Evolutionary conservation across 495 filamentous ascomycete species (phyloP).

Genomic region (Penicillium atrosanguineum): DNA sequence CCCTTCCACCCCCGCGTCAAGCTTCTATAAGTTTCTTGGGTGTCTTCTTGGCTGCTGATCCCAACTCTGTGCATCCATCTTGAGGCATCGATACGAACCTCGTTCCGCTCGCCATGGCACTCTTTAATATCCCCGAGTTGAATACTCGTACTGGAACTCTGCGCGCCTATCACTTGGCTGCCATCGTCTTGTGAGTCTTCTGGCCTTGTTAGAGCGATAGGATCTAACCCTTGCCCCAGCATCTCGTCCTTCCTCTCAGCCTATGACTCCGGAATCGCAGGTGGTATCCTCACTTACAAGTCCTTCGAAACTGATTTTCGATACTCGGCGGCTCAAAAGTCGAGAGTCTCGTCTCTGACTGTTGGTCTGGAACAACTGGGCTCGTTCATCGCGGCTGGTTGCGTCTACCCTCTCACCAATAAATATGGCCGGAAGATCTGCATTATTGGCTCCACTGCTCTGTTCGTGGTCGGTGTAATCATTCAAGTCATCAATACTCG

Average conservation of each 20-base stretch:
- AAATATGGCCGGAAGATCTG: slow-evolving; percentile 42
- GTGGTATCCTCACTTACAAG: slow-evolving; percentile 34
- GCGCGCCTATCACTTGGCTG: slow-evolving; percentile 26
- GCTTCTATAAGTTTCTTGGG: slow-evolving; percentile 9
- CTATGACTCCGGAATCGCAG: slow-evolving; percentile 38
- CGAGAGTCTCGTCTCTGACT: slow-evolving; percentile 39
- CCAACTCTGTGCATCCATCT: neutral
- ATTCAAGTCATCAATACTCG: slow-evolving; percentile 45
- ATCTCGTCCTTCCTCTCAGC: slow-evolving; percentile 35
- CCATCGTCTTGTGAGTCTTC: slow-evolving; percentile 21
- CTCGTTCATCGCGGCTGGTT: slow-evolving; percentile 43
- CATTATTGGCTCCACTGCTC: slow-evolving; percentile 39
- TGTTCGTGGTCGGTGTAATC: slow-evolving; percentile 47
- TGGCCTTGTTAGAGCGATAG: neutral
- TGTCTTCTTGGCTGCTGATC: slow-evolving; percentile 9
- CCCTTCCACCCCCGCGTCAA: neutral
- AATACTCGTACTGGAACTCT: slow-evolving; percentile 23
- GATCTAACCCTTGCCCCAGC: neutral
- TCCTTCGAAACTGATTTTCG: slow-evolving; percentile 37
- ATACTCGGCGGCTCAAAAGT: slow-evolving; percentile 23
- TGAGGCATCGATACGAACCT: neutral
- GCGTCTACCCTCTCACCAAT: slow-evolving; percentile 47
- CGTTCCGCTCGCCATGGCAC: slow-evolving; percentile 13
- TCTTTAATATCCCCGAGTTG: slow-evolving; percentile 20
- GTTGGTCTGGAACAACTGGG: slow-evolving; percentile 46